These are phyloP conservation scores for Solanum chiquidenum DNA, from an alignment of 257 asterid genomes.

Conservation along the genomic window DNA sequence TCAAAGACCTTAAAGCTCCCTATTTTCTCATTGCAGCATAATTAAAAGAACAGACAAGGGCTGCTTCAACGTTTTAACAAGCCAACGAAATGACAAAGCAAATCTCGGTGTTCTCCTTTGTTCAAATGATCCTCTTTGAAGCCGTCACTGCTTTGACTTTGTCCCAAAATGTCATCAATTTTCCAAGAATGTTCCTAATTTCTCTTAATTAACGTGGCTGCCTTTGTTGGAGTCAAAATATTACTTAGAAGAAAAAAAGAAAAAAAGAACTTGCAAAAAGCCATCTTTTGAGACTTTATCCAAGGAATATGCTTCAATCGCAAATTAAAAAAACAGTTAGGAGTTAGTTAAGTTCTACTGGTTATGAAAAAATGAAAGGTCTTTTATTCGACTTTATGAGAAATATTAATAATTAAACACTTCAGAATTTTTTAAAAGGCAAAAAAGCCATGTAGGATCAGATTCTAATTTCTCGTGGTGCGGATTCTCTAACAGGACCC, in stretches of 20 bases:
- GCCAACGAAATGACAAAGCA: background rate
- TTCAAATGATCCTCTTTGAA: background rate
- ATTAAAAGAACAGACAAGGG: background rate
- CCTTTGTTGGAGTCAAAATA: background rate
- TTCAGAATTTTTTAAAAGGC: background rate
- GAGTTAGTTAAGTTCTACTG: background rate
- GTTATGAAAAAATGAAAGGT: background rate
- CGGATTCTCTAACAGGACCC: background rate
- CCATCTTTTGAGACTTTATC: background rate
- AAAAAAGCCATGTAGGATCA: background rate
- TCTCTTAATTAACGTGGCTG: background rate
- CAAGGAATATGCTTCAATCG: background rate
- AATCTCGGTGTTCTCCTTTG: background rate
- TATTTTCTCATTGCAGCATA: background rate
- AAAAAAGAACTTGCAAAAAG: too few relatives aligned
- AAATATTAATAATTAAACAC: background rate
- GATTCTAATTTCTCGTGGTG: background rate
- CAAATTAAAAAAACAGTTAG: background rate
- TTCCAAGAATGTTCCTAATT: background rate
- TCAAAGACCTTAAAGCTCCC: background rate
- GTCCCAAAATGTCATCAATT: background rate
- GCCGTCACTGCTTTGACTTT: background rate
- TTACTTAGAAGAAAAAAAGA: background rate
- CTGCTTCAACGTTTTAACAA: background rate
- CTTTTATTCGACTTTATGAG: background rate